Evolutionary conservation across 2,329 filamentous ascomycete genomes (phyloP), one percentile per base, ranked within the genome.

Genomic region (Ophiocordyceps robertsii): DNA sequence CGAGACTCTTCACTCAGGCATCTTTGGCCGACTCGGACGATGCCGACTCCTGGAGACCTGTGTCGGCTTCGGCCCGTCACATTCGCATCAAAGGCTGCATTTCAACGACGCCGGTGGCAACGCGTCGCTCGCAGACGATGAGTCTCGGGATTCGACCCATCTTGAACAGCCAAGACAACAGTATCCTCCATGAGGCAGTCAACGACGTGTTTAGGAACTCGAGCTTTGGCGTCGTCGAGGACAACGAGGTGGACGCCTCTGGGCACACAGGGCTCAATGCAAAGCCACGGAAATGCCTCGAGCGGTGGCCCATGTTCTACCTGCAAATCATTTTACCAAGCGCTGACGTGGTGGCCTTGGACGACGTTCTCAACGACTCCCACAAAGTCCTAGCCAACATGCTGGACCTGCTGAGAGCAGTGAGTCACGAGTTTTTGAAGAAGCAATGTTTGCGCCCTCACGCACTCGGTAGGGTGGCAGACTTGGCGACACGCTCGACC

Each of bases 231-330:
- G 60, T 67, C 0, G 59, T 67, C 4, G 77, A 81, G 17, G 68
- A 73, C 1, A 53, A 56, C 3, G 41, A 35, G 16, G 6, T 57
- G 60, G 33, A 61, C 61, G 29, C 51, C 52, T 4, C 63, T 68
- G 14, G 59, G 56, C 38, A 50, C 1, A 27, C 27, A 30, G 44
- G 41, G 6, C 47, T 73, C 78, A 44, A 50, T 73, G 19, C 49
- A 32, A 77, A 68, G 53, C 60, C 62, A 12, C 70, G 68, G 37
- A 90, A 85, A 55, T 71, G 78, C 0, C 66, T 89, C 10, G 87
- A 95, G 53, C 74, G 77, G 40, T 92, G 86, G 79, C 88, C 90
- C 0, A 90, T 90, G 80, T 96, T 95, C 53, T 83, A 80, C 51
- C 63, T 96, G n/a, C 76, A 76, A 27, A 73, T 95, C 31, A 63